These are phyloP conservation scores for Dentipellis fragilis DNA, from an alignment of 768 basidiomycete genomes.

Conservation along the genomic window DNA sequence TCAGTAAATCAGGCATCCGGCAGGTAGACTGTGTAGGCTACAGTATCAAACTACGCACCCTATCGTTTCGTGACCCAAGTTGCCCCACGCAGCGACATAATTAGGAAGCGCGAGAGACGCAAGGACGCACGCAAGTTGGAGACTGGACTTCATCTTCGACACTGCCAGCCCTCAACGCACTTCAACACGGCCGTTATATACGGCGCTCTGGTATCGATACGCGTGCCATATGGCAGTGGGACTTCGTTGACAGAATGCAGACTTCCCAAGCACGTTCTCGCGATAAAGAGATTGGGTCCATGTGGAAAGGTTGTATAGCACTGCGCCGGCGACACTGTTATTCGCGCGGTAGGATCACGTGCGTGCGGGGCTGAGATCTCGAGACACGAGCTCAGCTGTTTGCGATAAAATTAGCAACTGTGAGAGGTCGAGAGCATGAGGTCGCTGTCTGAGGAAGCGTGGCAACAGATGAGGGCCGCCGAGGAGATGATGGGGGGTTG, in stretches of 20 bases:
- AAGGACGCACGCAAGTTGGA: not conserved
- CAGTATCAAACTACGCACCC: conserved; percentile 11
- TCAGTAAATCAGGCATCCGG: not conserved
- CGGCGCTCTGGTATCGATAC: not conserved
- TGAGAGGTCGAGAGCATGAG: no score
- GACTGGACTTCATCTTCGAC: conserved; percentile 1
- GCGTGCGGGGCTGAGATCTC: not conserved
- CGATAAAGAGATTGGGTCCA: not conserved
- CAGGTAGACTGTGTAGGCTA: not conserved
- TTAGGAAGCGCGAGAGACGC: not conserved
- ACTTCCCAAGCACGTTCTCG: not conserved
- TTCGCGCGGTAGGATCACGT: not conserved
- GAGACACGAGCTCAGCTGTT: not conserved
- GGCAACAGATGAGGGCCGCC: no score
- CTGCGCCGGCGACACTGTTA: not conserved
- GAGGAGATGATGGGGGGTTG: no score
- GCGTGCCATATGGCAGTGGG: not conserved
- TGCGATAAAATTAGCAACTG: not conserved
- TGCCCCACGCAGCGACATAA: conserved; percentile 15
- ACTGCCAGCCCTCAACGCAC: no score
- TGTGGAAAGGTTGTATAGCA: not conserved
- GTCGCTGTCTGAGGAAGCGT: no score
- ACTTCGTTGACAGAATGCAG: not conserved
- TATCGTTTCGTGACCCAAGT: conserved; percentile 17
- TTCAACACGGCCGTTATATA: no score